These are phyloP conservation scores for Actinomortierella ambigua DNA, from an alignment of 371 early-diverging fungal species.

Conservation along the genomic window DNA sequence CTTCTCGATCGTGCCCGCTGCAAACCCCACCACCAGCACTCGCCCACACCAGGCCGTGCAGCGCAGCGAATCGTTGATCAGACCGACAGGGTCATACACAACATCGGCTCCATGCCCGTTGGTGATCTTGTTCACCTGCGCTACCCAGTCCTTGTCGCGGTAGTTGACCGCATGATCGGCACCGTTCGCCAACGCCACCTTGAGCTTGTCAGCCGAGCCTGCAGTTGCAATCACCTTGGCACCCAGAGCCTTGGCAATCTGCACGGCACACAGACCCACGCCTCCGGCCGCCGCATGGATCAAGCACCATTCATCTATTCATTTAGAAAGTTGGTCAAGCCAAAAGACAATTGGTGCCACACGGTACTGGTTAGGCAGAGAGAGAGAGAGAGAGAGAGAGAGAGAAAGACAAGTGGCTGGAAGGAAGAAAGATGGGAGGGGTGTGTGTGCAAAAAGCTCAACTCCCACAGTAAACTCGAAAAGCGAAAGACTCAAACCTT, in stretches of 20 bases:
- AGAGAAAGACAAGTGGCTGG: no score
- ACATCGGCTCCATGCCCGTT: slow-evolving; percentile 75
- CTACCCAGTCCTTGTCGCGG: slow-evolving; percentile 76
- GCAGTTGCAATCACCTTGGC: slow-evolving; percentile 89
- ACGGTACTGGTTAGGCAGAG: no score
- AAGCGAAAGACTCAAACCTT: slow-evolving; percentile 41
- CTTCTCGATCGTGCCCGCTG: slow-evolving; percentile 82
- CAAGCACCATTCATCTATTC: slow-evolving; percentile 61
- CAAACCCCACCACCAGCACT: slow-evolving; percentile 87
- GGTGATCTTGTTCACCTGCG: slow-evolving; percentile 75
- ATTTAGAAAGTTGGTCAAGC: no score
- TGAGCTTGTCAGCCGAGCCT: slow-evolving; percentile 75
- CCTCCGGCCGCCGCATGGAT: slow-evolving; percentile 86
- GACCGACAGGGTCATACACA: slow-evolving; percentile 81
- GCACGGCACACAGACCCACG: slow-evolving; percentile 72
- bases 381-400: no score
- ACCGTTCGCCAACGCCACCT: slow-evolving; percentile 68
- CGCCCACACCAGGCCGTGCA: slow-evolving; percentile 90
- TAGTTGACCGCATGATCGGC: slow-evolving; percentile 86
- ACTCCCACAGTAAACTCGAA: not conserved
- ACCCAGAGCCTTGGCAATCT: slow-evolving; percentile 75
- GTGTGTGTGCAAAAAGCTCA: no score
- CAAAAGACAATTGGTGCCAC: no score
- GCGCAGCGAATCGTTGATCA: slow-evolving; percentile 70
- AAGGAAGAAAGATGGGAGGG: no score